Conservation (phyloP, 495 filamentous ascomycete genomes). For the Hyaloscypha variabilis region DNA sequence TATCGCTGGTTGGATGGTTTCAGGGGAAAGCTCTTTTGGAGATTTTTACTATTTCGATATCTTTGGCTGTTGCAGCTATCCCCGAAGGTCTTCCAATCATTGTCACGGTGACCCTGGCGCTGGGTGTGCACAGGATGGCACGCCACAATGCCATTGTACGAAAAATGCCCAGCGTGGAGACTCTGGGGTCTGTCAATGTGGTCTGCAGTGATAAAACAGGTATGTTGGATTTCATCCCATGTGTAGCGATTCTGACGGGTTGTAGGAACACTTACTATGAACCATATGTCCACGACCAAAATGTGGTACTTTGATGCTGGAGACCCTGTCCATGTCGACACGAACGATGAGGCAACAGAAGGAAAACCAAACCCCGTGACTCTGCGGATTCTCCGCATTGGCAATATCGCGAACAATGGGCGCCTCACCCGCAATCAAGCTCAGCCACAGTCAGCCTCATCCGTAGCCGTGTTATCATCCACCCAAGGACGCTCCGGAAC, state of each 20-base stretch:
- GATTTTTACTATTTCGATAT: constrained; percentile 97
- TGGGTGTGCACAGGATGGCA: constrained; percentile 95
- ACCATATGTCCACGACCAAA: constrained; percentile 97
- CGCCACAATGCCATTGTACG: constrained; percentile 91
- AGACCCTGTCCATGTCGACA: constrained; percentile 72
- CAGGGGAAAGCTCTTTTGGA: constrained; percentile 89
- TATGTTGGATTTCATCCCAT: constrained; percentile 36
- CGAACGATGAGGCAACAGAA: constrained; percentile 62
- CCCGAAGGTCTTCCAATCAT: constrained; percentile 97
- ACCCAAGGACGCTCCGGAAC: constrained; percentile 53
- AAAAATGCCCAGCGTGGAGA: constrained; percentile 94
- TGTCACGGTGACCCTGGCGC: constrained; percentile 92
- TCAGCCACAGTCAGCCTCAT: constrained; percentile 65
- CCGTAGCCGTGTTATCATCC: constrained; percentile 76
- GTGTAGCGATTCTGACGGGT: constrained; percentile 10
- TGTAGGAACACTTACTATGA: constrained; percentile 81
- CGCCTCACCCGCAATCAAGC: constrained; percentile 66
- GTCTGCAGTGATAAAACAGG: constrained; percentile 97
- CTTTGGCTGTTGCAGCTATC: constrained; percentile 94
- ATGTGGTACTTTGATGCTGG: constrained; percentile 87
- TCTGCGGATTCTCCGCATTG: constrained; percentile 79
- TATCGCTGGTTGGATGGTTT: constrained; percentile 83
- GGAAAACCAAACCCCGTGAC: constrained; percentile 70
- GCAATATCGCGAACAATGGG: constrained; percentile 96
- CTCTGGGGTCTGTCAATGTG: constrained; percentile 96